Base-by-base conservation (phyloP, 768 basidiomycete species). In the Leccinum subgranulosum region DNA sequence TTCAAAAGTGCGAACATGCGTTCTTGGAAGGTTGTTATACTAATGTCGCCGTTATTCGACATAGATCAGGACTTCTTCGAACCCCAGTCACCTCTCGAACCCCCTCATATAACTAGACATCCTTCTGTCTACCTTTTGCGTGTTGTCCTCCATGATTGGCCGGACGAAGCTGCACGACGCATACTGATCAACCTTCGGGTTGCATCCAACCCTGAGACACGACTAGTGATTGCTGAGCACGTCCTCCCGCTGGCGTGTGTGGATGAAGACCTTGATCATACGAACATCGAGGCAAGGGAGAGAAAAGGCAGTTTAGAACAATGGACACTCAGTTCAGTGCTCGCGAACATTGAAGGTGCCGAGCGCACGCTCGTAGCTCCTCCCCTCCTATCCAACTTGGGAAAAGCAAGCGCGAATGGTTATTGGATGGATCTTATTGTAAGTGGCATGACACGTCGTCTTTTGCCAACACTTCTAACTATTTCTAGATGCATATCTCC, bases 101-200 rank as follows among this genome's bases (percentile, higher is more conserved):
- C 49, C 28, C 53, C 54, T 43, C 62, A 70, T 17, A 12, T 54
- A 3, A 66, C 76, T 52, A 69, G 64, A 55, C 63, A 81, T 53
- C 77, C 86, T 58, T 80, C 86, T 0, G 83, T 90, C 6, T 92
- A 85, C 66, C 75, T 91, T 33, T 74, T 90, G 29, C 82, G 89
- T 23, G 84, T 85, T 19, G 81, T 90, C 39, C 75, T 88, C 33
- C 90, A 92, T 63, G 90, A 92, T 64, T 91, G 90, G 89, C 84
- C 88, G 1, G 86, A 91, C 60, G 74, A 74, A 1, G 79, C 74
- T 60, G 83, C 82, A 21, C 60, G 59, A 23, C 74, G 74, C 36
- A 81, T 84, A 45, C 67, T 83, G 46, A 66, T 75, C 19, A 78
- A 77, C 27, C 73, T 84, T 4, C 73, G 80, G 12, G 72, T 72